Evolutionary conservation across 1,284 basidiomycete species (phyloP), one percentile per base, ranked within the genome.

Genomic region (Ganoderma sp.): DNA sequence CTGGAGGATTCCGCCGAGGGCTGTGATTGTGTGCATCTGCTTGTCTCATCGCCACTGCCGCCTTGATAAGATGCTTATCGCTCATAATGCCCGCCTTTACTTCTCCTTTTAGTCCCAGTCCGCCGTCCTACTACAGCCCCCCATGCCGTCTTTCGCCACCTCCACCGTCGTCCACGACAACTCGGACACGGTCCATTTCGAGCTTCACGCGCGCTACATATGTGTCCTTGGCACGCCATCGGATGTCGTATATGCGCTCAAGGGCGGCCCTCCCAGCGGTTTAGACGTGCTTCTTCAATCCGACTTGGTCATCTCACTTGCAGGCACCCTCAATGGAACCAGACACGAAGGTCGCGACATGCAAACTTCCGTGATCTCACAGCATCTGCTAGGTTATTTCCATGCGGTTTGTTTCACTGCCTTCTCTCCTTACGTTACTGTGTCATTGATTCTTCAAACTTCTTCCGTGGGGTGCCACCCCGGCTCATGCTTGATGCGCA

Each of bases 271-370:
- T 37, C 85, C 87, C 25, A 80, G 82, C 34, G 75, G 81, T 59
- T 74, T 90, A 50, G 86, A 89, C 74, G 80, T 90, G 32, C 74
- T 86, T 64, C 79, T 86, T 54, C 77, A 82, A 41, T 84, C 87
- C 12, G 83, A 84, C 75, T 75, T 92, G 57, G 73, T 81, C 41
- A 74, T 93, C 68, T 81, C 83, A 12, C 73, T 92, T 68, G 82
- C 85, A 67, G 91, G 88, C 43, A 79, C 79, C 43, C 71, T 86
- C 28, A 82, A 90, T 73, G 81, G 83, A 59, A 75, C 72, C 59
- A 72, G 75, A 68, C 78, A 88, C 52, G 70, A 81, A 64, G 72
- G 81, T 37, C 70, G 79, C 39, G 79, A 80, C 22, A 75, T 92
- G 39, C 73, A 77, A 67, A 71, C 75, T 22, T 92, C 91, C 39